Percentiles rank a stretch among this genome's conserved stretches.
phyloP scores from a whole-genome alignment of 176 grass and related monocot species.

The Musa schizocarpa region DNA sequence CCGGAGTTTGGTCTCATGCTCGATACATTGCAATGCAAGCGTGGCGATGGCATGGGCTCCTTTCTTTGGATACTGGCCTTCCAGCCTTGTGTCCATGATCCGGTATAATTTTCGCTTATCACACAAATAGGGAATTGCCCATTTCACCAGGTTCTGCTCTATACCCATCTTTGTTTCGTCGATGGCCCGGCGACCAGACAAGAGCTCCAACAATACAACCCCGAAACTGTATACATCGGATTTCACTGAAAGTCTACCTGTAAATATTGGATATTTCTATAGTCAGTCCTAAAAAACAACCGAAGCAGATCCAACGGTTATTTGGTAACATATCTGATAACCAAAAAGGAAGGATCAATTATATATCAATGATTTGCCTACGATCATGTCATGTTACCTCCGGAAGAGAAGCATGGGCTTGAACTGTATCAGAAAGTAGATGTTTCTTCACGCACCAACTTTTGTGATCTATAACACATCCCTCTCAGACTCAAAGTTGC shows the following conservation, averaged over 20 bases:
- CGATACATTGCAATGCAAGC: constrained; percentile 9
- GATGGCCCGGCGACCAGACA: constrained; percentile 3
- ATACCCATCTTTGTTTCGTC: constrained; percentile 16
- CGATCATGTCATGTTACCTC: too few relatives aligned
- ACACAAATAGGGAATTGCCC: constrained; percentile 12
- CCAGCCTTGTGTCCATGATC: constrained; percentile 15
- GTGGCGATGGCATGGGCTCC: constrained; percentile 8
- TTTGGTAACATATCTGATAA: not conserved
- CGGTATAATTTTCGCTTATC: constrained; percentile 17
- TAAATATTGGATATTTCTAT: not conserved
- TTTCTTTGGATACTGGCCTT: constrained; percentile 19
- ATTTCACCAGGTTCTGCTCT: constrained; percentile 14
- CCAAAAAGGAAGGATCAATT: too few relatives aligned
- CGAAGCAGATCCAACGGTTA: not conserved
- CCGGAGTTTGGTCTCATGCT: constrained; percentile 13
- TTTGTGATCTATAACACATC: too few relatives aligned
- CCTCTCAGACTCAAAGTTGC: too few relatives aligned
- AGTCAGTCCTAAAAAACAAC: not conserved
- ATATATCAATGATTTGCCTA: too few relatives aligned
- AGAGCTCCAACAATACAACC: constrained; percentile 14
- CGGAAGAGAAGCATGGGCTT: too few relatives aligned
- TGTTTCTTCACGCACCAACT: too few relatives aligned
- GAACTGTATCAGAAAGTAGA: too few relatives aligned
- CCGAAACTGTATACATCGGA: constrained; percentile 19
- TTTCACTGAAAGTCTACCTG: constrained; percentile 19